A percentile compares a stretch with the other conserved stretches of the same genome.
Evolutionary conservation across 441 rosid genomes (phyloP).

Genomic region (Macaranga tanarius): DNA sequence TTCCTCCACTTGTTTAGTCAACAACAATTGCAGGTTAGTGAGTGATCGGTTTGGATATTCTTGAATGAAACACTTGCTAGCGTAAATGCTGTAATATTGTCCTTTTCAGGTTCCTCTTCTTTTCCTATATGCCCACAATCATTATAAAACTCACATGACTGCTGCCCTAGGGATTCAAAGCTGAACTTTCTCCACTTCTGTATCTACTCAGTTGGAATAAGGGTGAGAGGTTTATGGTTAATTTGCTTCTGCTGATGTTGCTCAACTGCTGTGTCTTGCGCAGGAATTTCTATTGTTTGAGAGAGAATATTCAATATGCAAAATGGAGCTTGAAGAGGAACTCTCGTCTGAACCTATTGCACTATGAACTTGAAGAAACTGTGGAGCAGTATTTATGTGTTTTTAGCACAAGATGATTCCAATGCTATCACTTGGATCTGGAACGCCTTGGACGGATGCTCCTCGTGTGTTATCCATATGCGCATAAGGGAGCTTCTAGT

Average conservation of each 20-base stretch:
- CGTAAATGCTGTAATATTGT: not conserved
- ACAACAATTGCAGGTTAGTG: slow-evolving; percentile 80
- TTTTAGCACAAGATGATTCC: not conserved
- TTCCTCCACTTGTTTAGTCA: slow-evolving; percentile 80
- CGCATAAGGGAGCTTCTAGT: not conserved
- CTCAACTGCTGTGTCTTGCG: not conserved
- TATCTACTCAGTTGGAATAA: not conserved
- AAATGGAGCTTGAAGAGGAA: slow-evolving; percentile 74
- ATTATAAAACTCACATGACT: not conserved
- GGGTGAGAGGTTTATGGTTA: not conserved
- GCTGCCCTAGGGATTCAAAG: not conserved
- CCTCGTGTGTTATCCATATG: not conserved
- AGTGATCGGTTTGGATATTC: slow-evolving; percentile 9
- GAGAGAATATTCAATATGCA: slow-evolving; percentile 77
- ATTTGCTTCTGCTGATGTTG: slow-evolving; percentile 17
- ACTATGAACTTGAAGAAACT: not conserved
- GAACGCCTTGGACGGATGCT: not conserved
- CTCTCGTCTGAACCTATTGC: slow-evolving; percentile 26
- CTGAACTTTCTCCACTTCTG: not conserved
- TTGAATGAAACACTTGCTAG: not conserved
- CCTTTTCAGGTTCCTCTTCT: not conserved
- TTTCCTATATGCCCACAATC: not conserved
- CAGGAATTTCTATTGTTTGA: slow-evolving; percentile 90
- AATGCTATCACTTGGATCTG: not conserved
- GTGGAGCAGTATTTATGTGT: not conserved